Evolutionary conservation across 352 stramenopile genomes (phyloP).

Genomic region (Pythium insidiosum): DNA sequence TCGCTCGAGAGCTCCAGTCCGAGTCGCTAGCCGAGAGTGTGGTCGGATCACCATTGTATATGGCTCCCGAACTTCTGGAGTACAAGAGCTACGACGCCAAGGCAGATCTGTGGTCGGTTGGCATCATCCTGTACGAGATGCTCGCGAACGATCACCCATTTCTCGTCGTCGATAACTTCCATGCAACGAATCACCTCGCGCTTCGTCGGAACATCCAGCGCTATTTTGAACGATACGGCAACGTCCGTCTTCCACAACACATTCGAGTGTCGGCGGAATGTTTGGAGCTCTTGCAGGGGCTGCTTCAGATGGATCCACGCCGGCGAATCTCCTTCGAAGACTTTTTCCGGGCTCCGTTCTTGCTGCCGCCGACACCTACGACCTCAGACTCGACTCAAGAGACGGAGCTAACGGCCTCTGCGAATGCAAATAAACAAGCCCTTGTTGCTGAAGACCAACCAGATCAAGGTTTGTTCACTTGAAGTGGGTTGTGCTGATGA

Average conservation of each 20-base stretch:
- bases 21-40: conserved; percentile 78
- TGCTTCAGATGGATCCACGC: conserved; percentile 53
- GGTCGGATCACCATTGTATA: conserved; percentile 71
- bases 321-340: conserved; percentile 74
- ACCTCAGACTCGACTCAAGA: conserved; percentile 4
- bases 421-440: conserved; percentile 37
- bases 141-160: conserved; percentile 76
- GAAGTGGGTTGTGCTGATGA: not conserved
- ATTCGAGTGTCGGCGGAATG: conserved; percentile 57
- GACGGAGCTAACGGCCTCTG: conserved; percentile 37
- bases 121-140: conserved; percentile 82
- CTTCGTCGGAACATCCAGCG: conserved; percentile 70
- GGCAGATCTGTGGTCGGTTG: conserved; percentile 72
- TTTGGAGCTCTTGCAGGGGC: conserved; percentile 43
- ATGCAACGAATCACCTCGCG: conserved; percentile 74
- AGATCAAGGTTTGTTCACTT: conserved; percentile 36
- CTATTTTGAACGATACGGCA: conserved; percentile 57
- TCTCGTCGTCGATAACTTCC: conserved; percentile 59
- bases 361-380: conserved; percentile 43
- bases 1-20: conserved; percentile 54
- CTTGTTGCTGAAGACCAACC: conserved; percentile 57
- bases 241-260: conserved; percentile 36
- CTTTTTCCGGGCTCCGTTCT: conserved; percentile 60
- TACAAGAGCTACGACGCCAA: conserved; percentile 85
- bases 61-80: conserved; percentile 71